These are phyloP conservation scores for Thielaviopsis musarum DNA, from an alignment of 2,329 filamentous ascomycete species.

Conservation along the genomic window DNA sequence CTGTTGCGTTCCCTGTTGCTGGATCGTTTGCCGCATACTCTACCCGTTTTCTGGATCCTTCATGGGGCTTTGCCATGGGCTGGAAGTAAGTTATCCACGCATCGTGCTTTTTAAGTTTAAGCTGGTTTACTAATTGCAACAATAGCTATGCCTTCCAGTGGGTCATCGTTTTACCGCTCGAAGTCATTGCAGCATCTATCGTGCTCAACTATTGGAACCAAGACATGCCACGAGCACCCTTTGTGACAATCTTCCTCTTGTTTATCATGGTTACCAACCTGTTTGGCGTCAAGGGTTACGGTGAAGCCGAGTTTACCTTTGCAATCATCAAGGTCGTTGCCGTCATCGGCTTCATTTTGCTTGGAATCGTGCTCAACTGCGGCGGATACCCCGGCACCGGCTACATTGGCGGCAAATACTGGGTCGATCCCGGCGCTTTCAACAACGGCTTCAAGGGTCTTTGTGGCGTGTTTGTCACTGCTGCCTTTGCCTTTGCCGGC, in stretches of 20 bases:
- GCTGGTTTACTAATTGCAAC: background rate
- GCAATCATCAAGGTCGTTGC: conserved; percentile 74
- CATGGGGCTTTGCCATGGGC: conserved; percentile 90
- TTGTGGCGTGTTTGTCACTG: conserved; percentile 60
- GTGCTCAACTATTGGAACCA: conserved; percentile 69
- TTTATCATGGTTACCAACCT: conserved; percentile 69
- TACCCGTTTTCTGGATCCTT: conserved; percentile 80
- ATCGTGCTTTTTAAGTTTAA: background rate
- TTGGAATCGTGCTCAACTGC: conserved; percentile 73
- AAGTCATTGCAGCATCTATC: conserved; percentile 74
- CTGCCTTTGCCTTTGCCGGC: conserved; percentile 60
- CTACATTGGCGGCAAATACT: conserved; percentile 68
- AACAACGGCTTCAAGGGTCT: conserved; percentile 73
- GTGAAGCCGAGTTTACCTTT: conserved; percentile 79
- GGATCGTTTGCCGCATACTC: conserved; percentile 88
- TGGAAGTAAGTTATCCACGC: conserved; percentile 51
- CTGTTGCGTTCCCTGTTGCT: conserved; percentile 76
- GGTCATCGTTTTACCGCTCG: conserved; percentile 67
- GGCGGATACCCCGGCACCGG: conserved; percentile 56
- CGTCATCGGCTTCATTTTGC: conserved; percentile 74
- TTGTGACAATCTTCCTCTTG: conserved; percentile 66
- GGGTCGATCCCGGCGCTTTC: conserved; percentile 68
- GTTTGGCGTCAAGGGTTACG: conserved; percentile 76
- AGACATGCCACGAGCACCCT: conserved; percentile 49
- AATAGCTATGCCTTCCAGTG: conserved; percentile 69